Percentiles rank a stretch among this genome's conserved stretches.
phyloP scores from a whole-genome alignment of 345 rosid species.

The Arabidopsis suecica region DNA sequence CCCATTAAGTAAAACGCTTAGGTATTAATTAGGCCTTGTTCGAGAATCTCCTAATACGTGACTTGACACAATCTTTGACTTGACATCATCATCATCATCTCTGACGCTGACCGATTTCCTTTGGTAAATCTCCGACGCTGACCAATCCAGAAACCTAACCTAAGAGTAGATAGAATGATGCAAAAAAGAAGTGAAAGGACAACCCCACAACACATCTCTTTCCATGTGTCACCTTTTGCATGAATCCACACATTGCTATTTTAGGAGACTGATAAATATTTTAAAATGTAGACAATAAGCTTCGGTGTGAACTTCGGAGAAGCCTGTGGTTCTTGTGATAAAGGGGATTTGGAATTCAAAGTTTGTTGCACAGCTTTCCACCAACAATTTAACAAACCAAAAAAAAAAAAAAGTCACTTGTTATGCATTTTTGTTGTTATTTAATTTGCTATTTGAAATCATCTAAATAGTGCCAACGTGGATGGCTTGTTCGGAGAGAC shows the following conservation, averaged over 20 bases:
- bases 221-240: slow-evolving; percentile 32
- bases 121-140: slow-evolving; percentile 9
- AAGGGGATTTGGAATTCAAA: slow-evolving; percentile 38
- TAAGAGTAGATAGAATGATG: slow-evolving; percentile 41
- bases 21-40: background rate
- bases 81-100: slow-evolving; percentile 29
- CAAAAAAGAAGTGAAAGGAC: slow-evolving; percentile 28
- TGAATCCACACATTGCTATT: slow-evolving; percentile 21
- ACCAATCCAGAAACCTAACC: slow-evolving; percentile 36
- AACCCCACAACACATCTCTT: slow-evolving; percentile 18
- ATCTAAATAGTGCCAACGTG: slow-evolving; percentile 27
- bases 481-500: slow-evolving; percentile 26
- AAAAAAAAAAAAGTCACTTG: background rate
- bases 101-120: too few species aligned
- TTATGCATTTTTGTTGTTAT: background rate
- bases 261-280: background rate
- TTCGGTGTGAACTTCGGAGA: slow-evolving; percentile 42
- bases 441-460: background rate
- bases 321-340: slow-evolving; percentile 35
- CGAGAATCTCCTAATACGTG: slow-evolving; percentile 29
- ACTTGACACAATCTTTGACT: slow-evolving; percentile 46
- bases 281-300: slow-evolving; percentile 26
- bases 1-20: background rate
- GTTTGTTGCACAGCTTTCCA: slow-evolving; percentile 46
- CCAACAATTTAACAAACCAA: slow-evolving; percentile 43